Evolutionary conservation across 768 basidiomycete species (phyloP).

Genomic region (Pulveroboletus sp.): DNA sequence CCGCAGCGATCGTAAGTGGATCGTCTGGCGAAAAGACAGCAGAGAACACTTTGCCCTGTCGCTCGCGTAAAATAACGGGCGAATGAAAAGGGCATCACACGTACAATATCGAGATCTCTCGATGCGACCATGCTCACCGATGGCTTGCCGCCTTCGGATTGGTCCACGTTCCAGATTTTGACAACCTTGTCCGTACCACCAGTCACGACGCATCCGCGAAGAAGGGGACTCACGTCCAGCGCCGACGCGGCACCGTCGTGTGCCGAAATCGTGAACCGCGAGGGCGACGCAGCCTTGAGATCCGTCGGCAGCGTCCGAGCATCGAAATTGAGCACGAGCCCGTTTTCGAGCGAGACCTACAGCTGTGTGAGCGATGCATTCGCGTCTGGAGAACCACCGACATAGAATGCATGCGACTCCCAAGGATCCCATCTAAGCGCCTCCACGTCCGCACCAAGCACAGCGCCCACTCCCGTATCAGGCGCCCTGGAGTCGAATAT

Average conservation of each 20-base stretch:
- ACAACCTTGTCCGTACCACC: slow-evolving; percentile 95
- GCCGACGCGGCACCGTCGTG: slow-evolving; percentile 90
- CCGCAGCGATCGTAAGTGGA: slow-evolving; percentile 89
- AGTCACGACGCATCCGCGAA: slow-evolving; percentile 88
- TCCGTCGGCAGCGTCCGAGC: slow-evolving; percentile 77
- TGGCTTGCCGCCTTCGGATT: slow-evolving; percentile 56
- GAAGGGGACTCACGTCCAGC: slow-evolving; percentile 86
- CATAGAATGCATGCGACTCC: slow-evolving; percentile 85
- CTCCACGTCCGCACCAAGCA: slow-evolving; percentile 91
- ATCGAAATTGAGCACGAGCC: slow-evolving; percentile 90
- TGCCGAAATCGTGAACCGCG: slow-evolving; percentile 86
- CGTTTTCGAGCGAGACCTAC: slow-evolving; percentile 93
- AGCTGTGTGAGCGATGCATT: neutral
- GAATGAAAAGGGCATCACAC: slow-evolving; percentile 24
- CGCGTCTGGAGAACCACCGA: slow-evolving; percentile 36
- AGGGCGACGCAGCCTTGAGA: slow-evolving; percentile 59
- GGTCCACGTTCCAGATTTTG: slow-evolving; percentile 94
- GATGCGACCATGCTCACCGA: slow-evolving; percentile 83
- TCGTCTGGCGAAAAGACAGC: slow-evolving; percentile 91
- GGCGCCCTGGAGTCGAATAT: slow-evolving; percentile 91
- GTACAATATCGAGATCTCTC: slow-evolving; percentile 86
- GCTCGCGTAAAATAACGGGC: neutral
- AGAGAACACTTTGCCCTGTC: slow-evolving; percentile 95
- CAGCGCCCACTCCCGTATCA: slow-evolving; percentile 76
- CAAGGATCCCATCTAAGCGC: slow-evolving; percentile 95